Conservation (phyloP, 2,329 filamentous ascomycete species). For the Sporothrix humicola region DNA sequence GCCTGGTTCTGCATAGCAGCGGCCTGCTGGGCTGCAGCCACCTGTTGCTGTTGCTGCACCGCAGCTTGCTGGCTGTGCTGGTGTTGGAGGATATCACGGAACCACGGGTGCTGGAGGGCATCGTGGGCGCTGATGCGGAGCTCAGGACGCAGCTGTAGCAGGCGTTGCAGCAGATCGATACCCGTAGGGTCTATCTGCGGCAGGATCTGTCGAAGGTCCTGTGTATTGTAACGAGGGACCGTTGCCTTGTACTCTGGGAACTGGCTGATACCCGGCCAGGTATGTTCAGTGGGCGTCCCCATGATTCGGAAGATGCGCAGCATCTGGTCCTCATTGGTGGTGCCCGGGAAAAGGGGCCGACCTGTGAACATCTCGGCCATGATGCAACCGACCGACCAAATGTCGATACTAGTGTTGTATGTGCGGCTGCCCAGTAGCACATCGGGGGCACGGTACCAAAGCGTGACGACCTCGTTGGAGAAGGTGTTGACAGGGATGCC, state of each 20-base stretch:
- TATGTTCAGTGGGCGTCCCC: slow-evolving; percentile 94
- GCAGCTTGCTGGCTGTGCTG: slow-evolving; percentile 71
- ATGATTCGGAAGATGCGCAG: slow-evolving; percentile 97
- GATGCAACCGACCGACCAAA: slow-evolving; percentile 98
- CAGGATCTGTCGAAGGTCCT: slow-evolving; percentile 84
- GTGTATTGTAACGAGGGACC: slow-evolving; percentile 92
- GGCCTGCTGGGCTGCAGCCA: slow-evolving; percentile 33
- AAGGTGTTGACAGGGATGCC: slow-evolving; percentile 98
- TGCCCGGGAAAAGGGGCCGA: slow-evolving; percentile 92
- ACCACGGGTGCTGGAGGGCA: slow-evolving; percentile 91
- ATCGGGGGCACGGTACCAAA: slow-evolving; percentile 97
- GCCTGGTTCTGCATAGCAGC: slow-evolving; percentile 39
- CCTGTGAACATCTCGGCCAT: slow-evolving; percentile 99
- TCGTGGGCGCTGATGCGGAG: slow-evolving; percentile 86
- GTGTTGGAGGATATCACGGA: slow-evolving; percentile 71
- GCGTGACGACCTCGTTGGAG: slow-evolving; percentile 94
- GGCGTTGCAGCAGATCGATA: slow-evolving; percentile 83
- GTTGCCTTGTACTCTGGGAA: slow-evolving; percentile 98
- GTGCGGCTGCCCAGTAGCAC: slow-evolving; percentile 92
- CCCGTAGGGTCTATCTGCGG: slow-evolving; percentile 88
- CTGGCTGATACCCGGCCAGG: slow-evolving; percentile 92
- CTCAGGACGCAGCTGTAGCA: slow-evolving; percentile 93
- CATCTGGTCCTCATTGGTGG: slow-evolving; percentile 97
- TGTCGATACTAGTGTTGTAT: slow-evolving; percentile 99
- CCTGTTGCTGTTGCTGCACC: slow-evolving; percentile 63